A percentile compares a stretch with the other conserved stretches of the same genome.
phyloP scores from a whole-genome alignment of 176 grass and related monocot genomes.

The Triticum turgidum region DNA sequence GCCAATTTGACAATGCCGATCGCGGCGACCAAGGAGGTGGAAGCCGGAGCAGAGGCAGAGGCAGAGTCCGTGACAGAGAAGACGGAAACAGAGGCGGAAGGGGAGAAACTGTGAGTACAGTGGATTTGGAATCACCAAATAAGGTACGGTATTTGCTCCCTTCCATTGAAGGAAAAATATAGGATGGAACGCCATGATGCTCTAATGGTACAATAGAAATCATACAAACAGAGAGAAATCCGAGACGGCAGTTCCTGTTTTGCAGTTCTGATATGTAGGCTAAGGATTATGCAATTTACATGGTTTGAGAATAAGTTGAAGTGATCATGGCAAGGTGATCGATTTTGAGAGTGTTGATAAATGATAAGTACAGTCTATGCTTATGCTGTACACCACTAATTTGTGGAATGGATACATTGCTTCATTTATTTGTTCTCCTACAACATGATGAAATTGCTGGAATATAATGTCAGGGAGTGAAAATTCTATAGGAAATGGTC shows the following conservation, averaged over 20 bases:
- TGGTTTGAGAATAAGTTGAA: slow-evolving; percentile 24
- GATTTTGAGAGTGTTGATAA: not conserved
- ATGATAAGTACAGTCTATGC: not conserved
- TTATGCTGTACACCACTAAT: not conserved
- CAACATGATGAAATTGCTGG: slow-evolving; percentile 7
- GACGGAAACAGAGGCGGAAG: not conserved
- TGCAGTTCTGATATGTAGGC: not conserved
- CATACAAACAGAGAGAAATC: not conserved
- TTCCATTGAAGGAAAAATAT: slow-evolving; percentile 7
- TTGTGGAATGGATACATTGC: not conserved
- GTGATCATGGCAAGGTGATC: not conserved
- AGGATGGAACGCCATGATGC: slow-evolving; percentile 1
- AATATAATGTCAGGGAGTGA: not conserved
- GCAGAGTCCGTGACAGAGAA: not conserved
- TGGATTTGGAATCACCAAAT: not conserved
- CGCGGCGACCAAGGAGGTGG: not conserved
- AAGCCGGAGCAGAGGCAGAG: not conserved
- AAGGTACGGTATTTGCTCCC: slow-evolving; percentile 23
- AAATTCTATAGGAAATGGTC: not conserved
- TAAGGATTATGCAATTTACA: not conserved
- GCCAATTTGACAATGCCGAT: slow-evolving; percentile 31
- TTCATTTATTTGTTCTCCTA: not conserved
- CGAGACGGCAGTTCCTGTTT: slow-evolving; percentile 1
- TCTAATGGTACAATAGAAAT: slow-evolving; percentile 2
- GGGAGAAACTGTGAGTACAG: slow-evolving; percentile 5